phyloP scores from a whole-genome alignment of 2,329 filamentous ascomycete genomes.

The Botryotinia globosa region DNA sequence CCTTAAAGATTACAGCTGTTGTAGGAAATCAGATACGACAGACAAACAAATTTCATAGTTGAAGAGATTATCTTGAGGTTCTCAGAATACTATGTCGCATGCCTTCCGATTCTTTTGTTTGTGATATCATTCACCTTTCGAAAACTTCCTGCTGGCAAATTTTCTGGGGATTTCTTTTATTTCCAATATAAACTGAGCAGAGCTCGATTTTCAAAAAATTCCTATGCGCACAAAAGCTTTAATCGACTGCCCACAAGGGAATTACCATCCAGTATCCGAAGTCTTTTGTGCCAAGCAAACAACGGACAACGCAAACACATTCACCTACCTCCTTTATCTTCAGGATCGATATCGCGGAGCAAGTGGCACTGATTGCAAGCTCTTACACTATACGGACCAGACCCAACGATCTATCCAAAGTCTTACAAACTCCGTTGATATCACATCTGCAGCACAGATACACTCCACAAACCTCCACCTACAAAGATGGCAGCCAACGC shows the following conservation, averaged over 20 bases:
- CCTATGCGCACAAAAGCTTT: background rate
- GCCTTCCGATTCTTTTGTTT: background rate
- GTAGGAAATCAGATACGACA: background rate
- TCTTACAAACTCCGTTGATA: background rate
- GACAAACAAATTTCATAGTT: background rate
- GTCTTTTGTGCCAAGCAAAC: background rate
- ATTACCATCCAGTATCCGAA: background rate
- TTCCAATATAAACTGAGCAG: background rate
- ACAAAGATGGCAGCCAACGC: conserved; percentile 3
- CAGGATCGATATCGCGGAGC: background rate
- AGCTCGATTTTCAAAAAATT: background rate
- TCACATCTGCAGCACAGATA: background rate
- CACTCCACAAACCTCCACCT: background rate
- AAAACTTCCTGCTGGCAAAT: background rate
- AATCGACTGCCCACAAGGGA: background rate
- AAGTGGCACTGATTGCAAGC: background rate
- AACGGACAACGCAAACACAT: background rate
- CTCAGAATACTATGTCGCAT: background rate
- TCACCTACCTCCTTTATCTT: background rate
- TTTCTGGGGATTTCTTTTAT: background rate
- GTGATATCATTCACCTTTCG: background rate
- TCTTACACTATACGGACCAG: background rate
- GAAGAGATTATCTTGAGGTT: background rate
- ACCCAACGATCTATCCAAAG: background rate
- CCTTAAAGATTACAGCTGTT: background rate